phyloP scores from a whole-genome alignment of 768 basidiomycete species.

The Auricularia sp. region DNA sequence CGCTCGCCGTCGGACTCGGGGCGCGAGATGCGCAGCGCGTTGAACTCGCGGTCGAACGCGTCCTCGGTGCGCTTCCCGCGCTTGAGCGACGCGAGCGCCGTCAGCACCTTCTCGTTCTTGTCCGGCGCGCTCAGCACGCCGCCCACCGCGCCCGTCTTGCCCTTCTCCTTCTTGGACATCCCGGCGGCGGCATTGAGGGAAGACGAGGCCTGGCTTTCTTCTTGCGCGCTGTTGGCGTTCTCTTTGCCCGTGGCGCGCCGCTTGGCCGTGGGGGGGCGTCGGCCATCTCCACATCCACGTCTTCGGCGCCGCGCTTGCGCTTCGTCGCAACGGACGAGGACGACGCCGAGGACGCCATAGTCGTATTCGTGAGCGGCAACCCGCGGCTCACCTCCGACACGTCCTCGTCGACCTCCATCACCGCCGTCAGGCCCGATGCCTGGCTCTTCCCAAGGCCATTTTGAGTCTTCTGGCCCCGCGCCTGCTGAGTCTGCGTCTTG shows the following conservation, averaged over 20 bases:
- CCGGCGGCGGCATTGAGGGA: conserved; percentile 9
- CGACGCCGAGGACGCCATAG: neutral
- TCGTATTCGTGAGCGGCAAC: neutral
- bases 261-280: neutral
- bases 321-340: neutral
- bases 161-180: conserved; percentile 7
- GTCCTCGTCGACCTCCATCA: conserved; percentile 3
- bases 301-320: neutral
- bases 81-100: conserved; percentile 65
- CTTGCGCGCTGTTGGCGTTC: conserved; percentile 13
- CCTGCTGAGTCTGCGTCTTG: neutral
- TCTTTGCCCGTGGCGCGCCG: neutral
- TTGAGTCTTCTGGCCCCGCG: neutral
- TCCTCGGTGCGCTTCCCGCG: conserved; percentile 59
- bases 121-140: conserved; percentile 37
- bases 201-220: conserved; percentile 16
- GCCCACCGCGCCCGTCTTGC: conserved; percentile 3
- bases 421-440: neutral
- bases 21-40: conserved; percentile 61
- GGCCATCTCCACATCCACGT: neutral
- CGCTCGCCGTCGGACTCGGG: conserved; percentile 33
- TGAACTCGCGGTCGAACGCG: conserved; percentile 70
- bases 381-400: neutral
- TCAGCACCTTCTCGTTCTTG: conserved; percentile 58
- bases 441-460: neutral